Evolutionary conservation across 148 eudicot genomes (phyloP).

Genomic region (Amaranthus cruentus): DNA sequence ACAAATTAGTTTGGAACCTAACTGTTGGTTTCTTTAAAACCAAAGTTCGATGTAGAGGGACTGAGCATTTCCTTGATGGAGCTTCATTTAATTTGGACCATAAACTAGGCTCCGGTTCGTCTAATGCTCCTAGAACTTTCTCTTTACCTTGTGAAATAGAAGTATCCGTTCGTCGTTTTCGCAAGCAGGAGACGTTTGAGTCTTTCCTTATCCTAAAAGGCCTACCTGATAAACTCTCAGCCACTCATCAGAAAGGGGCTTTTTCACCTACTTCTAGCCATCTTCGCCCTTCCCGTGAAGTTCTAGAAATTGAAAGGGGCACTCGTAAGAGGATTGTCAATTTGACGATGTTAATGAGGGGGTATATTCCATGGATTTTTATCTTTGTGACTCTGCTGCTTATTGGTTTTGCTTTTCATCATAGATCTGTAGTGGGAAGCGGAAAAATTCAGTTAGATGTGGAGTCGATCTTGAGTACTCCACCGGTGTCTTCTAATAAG

Average conservation of each 20-base stretch:
- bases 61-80: slow-evolving; percentile 39
- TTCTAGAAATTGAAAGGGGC: slow-evolving; percentile 16
- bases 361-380: slow-evolving; percentile 24
- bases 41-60: slow-evolving; percentile 63
- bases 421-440: slow-evolving; percentile 15
- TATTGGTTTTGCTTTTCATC: slow-evolving; percentile 27
- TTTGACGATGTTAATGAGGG: slow-evolving; percentile 18
- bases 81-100: slow-evolving; percentile 31
- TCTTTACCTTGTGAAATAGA: slow-evolving; percentile 66
- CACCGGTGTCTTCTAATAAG: slow-evolving; percentile 40
- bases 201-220: slow-evolving; percentile 34
- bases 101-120: slow-evolving; percentile 31
- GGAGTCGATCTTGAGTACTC: slow-evolving; percentile 30
- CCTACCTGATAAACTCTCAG: slow-evolving; percentile 30
- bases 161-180: slow-evolving; percentile 59
- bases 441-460: slow-evolving; percentile 16
- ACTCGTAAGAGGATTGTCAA: slow-evolving; percentile 23
- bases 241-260: slow-evolving; percentile 14
- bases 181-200: slow-evolving; percentile 41
- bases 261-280: slow-evolving; percentile 24
- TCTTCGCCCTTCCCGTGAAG: slow-evolving; percentile 25
- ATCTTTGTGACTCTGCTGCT: slow-evolving; percentile 30
- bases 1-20: slow-evolving; percentile 73
- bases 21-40: slow-evolving; percentile 71
- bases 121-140: slow-evolving; percentile 43